phyloP scores from a whole-genome alignment of 768 basidiomycete species.

The Pleurotus pulmonarius region DNA sequence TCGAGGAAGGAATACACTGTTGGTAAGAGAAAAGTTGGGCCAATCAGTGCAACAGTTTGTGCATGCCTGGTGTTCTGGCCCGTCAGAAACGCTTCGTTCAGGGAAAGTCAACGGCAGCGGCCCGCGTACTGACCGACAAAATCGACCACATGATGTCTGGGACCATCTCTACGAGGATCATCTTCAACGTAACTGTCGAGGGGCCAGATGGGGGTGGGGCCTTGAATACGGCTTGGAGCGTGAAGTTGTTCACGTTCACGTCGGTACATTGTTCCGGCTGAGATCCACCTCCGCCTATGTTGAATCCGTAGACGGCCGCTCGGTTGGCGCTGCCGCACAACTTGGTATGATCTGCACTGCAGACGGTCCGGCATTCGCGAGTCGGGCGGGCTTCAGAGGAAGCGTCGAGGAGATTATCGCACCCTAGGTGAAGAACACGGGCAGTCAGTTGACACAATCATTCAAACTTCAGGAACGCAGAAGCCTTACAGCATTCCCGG shows the following conservation, averaged over 20 bases:
- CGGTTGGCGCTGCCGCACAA: conserved; percentile 39
- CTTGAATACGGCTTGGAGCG: conserved; percentile 29
- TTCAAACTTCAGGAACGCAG: not conserved
- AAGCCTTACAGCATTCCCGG: conserved; percentile 43
- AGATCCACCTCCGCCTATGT: conserved; percentile 18
- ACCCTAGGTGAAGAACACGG: conserved; percentile 31
- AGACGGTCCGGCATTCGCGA: conserved; percentile 37
- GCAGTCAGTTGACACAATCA: not conserved
- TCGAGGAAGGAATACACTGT: conserved; percentile 36
- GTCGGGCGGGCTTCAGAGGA: conserved; percentile 34
- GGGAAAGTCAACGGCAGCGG: too few relatives aligned
- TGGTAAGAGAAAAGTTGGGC: conserved; percentile 33
- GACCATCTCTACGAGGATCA: conserved; percentile 35
- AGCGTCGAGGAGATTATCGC: conserved; percentile 29
- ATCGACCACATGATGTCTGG: conserved; percentile 36
- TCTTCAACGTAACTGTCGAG: conserved; percentile 24
- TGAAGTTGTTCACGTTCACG: conserved; percentile 32
- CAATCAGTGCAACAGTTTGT: conserved; percentile 40
- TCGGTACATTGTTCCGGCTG: conserved; percentile 25
- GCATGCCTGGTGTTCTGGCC: conserved; percentile 26
- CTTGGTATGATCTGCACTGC: conserved; percentile 30
- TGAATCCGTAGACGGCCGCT: conserved; percentile 32
- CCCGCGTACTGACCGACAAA: conserved; percentile 28
- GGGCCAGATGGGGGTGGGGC: conserved; percentile 28
- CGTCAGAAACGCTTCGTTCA: too few relatives aligned